Evolutionary conservation across 1,284 basidiomycete species (phyloP), one percentile per base, ranked within the genome.

Genomic region (Phlebopus sp.): DNA sequence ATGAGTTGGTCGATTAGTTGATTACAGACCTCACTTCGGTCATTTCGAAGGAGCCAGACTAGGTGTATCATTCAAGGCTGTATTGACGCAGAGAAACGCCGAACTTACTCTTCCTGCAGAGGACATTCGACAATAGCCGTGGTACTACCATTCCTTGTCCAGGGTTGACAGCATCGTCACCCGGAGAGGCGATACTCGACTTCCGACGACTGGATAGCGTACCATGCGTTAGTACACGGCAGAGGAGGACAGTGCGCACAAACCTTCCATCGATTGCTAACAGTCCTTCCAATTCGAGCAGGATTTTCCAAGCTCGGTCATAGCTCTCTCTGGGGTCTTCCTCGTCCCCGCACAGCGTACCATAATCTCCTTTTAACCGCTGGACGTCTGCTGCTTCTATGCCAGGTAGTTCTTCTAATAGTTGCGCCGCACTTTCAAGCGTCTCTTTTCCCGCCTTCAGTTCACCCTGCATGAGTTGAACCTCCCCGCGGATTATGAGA

Each of bases 1-100:
- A 79, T 69, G 44, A 88, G 75, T 47, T 77, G 76, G 30, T 84
- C 71, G 1, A 91, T 63, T 14, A 91, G 62, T 1, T 65, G 60
- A 42, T 81, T 73, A 47, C 82, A 82, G 27, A 75, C 74, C 14
- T 79, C 77, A 17, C 77, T 78, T 14, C 72, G 70, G 36, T 84
- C 78, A 49, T 84, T 77, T 30, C 85, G 80, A 13, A 88, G 62
- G 4, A 90, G 66, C 81, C 89, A 91, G 42, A 92, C 90, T 92
- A 50, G 46, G 4, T 37, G 40, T 43, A 34, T 37, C 43, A 15
- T 47, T 25, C 18, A 27, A 46, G 17, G 31, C 38, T 15, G 35
- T 6, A 2, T 9, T 18, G 8, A n/a, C n/a, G 23, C 37, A 5
- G 6, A 25, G 27, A 42, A 31, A 47, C 35, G 19, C n/a, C 18